These are phyloP conservation scores for Paracorniculantispora psalliotae DNA, from an alignment of 2,329 filamentous ascomycete genomes.

Conservation along the genomic window DNA sequence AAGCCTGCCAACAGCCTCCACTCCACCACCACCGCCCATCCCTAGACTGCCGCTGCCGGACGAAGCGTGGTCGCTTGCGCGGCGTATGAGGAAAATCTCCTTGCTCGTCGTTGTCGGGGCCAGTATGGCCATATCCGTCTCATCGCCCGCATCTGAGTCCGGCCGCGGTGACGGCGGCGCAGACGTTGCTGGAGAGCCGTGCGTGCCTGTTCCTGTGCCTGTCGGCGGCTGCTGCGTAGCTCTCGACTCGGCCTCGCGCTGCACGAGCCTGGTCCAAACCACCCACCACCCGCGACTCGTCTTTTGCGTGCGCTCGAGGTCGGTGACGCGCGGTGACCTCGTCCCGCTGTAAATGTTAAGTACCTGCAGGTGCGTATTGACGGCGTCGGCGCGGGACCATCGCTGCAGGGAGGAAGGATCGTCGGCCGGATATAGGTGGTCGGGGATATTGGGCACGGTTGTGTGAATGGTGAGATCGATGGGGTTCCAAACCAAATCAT, in stretches of 20 bases:
- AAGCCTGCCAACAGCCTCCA: slow-evolving; percentile 46
- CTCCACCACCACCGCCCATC: slow-evolving; percentile 40
- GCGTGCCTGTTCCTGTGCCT: background rate
- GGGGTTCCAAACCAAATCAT: slow-evolving; percentile 60
- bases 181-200: background rate
- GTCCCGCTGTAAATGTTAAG: slow-evolving; percentile 50
- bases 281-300: slow-evolving; percentile 66
- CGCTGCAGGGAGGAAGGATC: slow-evolving; percentile 22
- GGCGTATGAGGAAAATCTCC: slow-evolving; percentile 58
- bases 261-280: slow-evolving; percentile 56
- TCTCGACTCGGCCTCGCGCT: slow-evolving; percentile 16
- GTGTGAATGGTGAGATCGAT: slow-evolving; percentile 51
- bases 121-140: slow-evolving; percentile 16
- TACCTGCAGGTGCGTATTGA: slow-evolving; percentile 61
- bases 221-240: slow-evolving; percentile 14
- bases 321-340: slow-evolving; percentile 32
- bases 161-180: slow-evolving; percentile 1
- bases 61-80: slow-evolving; percentile 51
- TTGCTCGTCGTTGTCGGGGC: slow-evolving; percentile 34
- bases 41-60: slow-evolving; percentile 21
- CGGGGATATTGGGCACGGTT: slow-evolving; percentile 63
- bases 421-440: slow-evolving; percentile 26
- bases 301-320: slow-evolving; percentile 59
- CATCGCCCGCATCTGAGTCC: background rate
- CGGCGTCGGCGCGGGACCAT: slow-evolving; percentile 59